Evolutionary conservation across 148 eudicot species (phyloP).

Genomic region (Cornus kousa): DNA sequence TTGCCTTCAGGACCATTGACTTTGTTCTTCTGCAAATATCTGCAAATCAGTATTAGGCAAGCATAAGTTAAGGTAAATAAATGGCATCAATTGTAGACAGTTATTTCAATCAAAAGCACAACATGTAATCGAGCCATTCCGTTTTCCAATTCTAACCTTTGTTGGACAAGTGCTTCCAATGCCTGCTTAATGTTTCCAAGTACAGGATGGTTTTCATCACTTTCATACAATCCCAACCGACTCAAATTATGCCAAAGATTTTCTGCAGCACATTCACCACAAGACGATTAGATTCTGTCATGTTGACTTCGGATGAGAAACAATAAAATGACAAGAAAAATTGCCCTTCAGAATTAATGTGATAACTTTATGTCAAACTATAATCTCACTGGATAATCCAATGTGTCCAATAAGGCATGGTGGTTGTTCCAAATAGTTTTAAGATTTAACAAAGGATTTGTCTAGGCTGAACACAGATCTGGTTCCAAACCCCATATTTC

Average conservation of each 20-base stretch:
- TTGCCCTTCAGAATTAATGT: background rate
- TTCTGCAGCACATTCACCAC: constrained; percentile 38
- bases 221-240: constrained; percentile 78
- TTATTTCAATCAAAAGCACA: background rate
- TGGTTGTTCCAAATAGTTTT: background rate
- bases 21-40: constrained; percentile 90
- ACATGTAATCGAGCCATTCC: background rate
- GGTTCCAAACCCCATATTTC: no score
- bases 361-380: background rate
- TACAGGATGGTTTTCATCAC: constrained; percentile 66
- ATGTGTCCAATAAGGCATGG: background rate
- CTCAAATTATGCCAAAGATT: constrained; percentile 87
- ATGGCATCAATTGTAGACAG: no score
- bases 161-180: constrained; percentile 83
- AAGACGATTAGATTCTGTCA: background rate
- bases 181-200: constrained; percentile 68
- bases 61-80: background rate
- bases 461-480: background rate
- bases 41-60: constrained; percentile 12
- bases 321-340: background rate
- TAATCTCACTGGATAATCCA: background rate
- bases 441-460: background rate
- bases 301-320: background rate
- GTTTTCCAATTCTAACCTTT: constrained; percentile 52
- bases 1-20: constrained; percentile 87